Evolutionary conservation across 1,284 basidiomycete genomes (phyloP), one percentile per base, ranked within the genome.

Genomic region (Sparassis latifolia): DNA sequence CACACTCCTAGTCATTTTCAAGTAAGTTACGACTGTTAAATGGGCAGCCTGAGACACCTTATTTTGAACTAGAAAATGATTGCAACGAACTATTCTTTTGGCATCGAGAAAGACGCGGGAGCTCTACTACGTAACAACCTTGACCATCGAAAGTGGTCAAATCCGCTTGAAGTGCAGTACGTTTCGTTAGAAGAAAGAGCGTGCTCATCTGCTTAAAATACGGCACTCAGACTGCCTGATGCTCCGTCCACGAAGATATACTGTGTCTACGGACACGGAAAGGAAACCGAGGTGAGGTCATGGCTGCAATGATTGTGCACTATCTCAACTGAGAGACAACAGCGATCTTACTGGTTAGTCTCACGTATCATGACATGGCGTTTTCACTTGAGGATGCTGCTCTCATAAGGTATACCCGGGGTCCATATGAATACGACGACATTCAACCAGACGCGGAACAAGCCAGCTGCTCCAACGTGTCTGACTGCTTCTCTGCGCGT

Each of bases 231-330:
- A 61, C 72, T 93, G n/a, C 96, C 96, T 0, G 72, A 86, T 46
- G 96, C 96, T 0, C 95, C 95, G 0, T 89, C 85, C 1, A 90
- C 97, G 86, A 94, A 89, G 66, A 84, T 97, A 28, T 92, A 87
- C 68, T 98, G 96, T 60, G 78, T 95, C 6, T 98, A 99, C 68
- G 97, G 96, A 0, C 87, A 92, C 57, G 97, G 97, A 27, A 98
- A 98, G 66, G 89, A 95, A 59, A 99, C 97, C 0, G 97, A 97
- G 78, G 88, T 86, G 44, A 61, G 76, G 48, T 2, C 43, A 27
- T 10, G n/a, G 9, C 39, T 41, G 3, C 38, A 20, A 20, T 20
- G 20, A 20, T 20, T 20, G 20, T 20, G 20, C 20, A 20, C 20
- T 20, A 20, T 20, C 20, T 20, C 20, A 20, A 20, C 20, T 20